phyloP scores from a whole-genome alignment of 2,329 filamentous ascomycete species.

The Aspergillus fumigatiaffinis region DNA sequence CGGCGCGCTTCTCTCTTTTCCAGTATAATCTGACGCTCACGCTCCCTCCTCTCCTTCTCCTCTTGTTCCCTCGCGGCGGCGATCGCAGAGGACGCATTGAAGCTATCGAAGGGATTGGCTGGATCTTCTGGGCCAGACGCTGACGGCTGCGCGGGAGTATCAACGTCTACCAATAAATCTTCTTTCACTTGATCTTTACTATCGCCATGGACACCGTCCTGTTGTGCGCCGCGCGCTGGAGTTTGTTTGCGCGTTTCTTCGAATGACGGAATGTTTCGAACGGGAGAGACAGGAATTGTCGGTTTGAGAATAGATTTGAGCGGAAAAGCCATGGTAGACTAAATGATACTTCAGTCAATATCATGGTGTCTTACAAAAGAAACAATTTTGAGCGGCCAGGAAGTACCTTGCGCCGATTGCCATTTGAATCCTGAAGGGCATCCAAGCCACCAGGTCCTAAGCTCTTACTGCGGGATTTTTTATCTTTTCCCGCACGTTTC shows the following conservation, averaged over 20 bases:
- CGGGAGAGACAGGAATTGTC: constrained; percentile 62
- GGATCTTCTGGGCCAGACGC: constrained; percentile 38
- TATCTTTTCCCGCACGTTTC: constrained; percentile 42
- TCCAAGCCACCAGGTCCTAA: constrained; percentile 88
- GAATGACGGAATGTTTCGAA: constrained; percentile 61
- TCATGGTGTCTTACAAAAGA: constrained; percentile 2
- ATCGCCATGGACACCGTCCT: constrained; percentile 15
- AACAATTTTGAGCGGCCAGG: neutral
- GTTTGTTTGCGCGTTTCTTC: constrained; percentile 47
- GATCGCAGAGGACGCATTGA: constrained; percentile 48
- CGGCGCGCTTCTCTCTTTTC: constrained; percentile 81
- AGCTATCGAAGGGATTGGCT: constrained; percentile 47
- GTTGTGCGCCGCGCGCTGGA: constrained; percentile 30
- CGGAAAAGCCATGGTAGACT: constrained; percentile 39
- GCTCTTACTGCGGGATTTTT: constrained; percentile 89
- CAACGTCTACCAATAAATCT: constrained; percentile 42
- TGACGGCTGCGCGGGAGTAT: constrained; percentile 33
- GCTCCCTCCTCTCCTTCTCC: constrained; percentile 58
- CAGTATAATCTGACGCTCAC: constrained; percentile 57
- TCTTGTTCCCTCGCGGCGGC: constrained; percentile 66
- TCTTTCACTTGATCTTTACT: constrained; percentile 21
- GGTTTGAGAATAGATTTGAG: constrained; percentile 77
- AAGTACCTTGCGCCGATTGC: constrained; percentile 74
- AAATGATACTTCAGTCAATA: constrained; percentile 16
- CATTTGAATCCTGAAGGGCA: constrained; percentile 68